Percentiles rank a stretch among this genome's conserved stretches.
Evolutionary conservation across 495 filamentous ascomycete genomes (phyloP).

Genomic region (Daldinia grandis): DNA sequence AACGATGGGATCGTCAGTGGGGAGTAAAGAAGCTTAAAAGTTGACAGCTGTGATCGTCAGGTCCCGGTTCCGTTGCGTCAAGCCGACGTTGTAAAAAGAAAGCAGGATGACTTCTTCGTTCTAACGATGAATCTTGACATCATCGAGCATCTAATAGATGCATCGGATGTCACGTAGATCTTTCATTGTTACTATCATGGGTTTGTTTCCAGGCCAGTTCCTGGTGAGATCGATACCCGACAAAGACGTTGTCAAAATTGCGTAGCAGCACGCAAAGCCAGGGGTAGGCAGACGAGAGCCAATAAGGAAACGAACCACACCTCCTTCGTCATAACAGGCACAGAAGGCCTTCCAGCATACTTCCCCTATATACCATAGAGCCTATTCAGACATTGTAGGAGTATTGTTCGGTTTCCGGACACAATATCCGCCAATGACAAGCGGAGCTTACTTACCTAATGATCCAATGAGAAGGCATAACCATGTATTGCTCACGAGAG

Average conservation of each 20-base stretch:
- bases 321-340: conserved; percentile 6
- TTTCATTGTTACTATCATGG: neutral
- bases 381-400: conserved; percentile 2
- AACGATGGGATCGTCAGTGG: conserved; percentile 15
- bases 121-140: conserved; percentile 6
- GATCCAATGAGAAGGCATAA: conserved; percentile 18
- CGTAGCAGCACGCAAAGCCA: conserved; percentile 24
- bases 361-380: neutral
- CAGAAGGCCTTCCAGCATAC: neutral
- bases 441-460: conserved; percentile 55
- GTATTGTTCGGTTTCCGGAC: conserved; percentile 11
- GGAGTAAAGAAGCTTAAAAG: conserved; percentile 31
- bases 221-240: conserved; percentile 5
- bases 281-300: conserved; percentile 12
- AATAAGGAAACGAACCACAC: conserved; percentile 18
- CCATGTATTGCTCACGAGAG: conserved; percentile 2
- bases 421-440: conserved; percentile 51
- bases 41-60: conserved; percentile 34
- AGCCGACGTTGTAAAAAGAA: neutral
- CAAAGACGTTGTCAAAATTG: conserved; percentile 22
- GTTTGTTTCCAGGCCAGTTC: neutral
- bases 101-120: neutral
- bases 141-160: conserved; percentile 21
- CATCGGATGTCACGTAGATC: conserved; percentile 5
- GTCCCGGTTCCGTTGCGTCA: conserved; percentile 2